Evolutionary conservation across 495 filamentous ascomycete genomes (phyloP).

Genomic region (Thermochaetoides thermophila): DNA sequence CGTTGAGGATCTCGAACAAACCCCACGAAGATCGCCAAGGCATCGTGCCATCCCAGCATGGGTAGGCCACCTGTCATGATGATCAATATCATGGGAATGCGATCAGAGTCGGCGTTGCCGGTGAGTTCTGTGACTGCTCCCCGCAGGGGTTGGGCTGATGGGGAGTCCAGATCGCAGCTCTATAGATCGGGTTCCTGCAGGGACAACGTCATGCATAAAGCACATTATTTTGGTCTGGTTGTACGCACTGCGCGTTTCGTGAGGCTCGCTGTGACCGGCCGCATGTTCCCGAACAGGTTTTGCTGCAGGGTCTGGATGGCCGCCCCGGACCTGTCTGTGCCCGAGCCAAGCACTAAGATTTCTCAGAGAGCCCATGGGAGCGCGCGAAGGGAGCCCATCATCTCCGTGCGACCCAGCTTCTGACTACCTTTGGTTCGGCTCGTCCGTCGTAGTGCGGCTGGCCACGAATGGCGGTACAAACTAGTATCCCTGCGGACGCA

Average conservation of each 20-base stretch:
- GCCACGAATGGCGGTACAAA: neutral
- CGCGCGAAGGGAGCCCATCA: conserved; percentile 8
- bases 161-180: neutral
- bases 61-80: neutral
- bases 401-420: conserved; percentile 10
- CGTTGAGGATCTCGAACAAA: too few relatives aligned
- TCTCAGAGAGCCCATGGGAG: conserved; percentile 5
- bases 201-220: conserved; percentile 9
- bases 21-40: too few relatives aligned
- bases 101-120: conserved; percentile 1
- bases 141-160: neutral
- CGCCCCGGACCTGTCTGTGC: conserved; percentile 4
- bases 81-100: too few relatives aligned
- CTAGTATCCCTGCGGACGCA: conserved; percentile 6
- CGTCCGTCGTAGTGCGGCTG: conserved; percentile 4
- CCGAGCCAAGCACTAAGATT: conserved; percentile 7
- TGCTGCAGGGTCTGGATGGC: conserved; percentile 3
- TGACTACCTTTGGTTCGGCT: conserved; percentile 12
- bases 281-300: conserved; percentile 7
- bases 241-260: conserved; percentile 1
- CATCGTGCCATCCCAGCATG: neutral
- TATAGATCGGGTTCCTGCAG: conserved; percentile 1
- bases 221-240: neutral
- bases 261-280: conserved; percentile 7
- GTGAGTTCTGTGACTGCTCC: neutral